Base-by-base conservation (phyloP, 2,329 filamentous ascomycete genomes). In the Cytospora paraplurivora region DNA sequence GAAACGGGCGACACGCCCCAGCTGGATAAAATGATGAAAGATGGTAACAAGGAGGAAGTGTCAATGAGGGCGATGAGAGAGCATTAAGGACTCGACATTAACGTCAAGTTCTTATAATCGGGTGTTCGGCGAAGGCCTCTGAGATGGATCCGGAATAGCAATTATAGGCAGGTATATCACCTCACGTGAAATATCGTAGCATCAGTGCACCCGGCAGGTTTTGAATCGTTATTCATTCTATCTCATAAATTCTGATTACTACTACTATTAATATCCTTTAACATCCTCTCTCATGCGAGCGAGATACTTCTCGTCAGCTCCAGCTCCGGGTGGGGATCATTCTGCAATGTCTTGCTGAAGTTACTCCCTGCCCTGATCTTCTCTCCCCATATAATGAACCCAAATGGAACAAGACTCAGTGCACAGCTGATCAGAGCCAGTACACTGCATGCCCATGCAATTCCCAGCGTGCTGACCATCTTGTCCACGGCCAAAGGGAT, bases 331-430 rank as follows among this genome's bases (percentile, higher is more conserved):
- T 72, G 69, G 62, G 71, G 64, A 17, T 50, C 62, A 54, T 63
- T 34, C 67, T 72, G 73, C 62, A 82, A 65, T 66, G 81, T 78
- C 69, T 77, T 77, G 69, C 81, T 83, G 66, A 84, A 83, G 67
- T 74, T 76, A 63, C 77, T 80, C 38, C 73, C 76, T 53, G 74
- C 76, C 38, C 81, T 73, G 56, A 85, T 79, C 66, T 68, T 72
- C 4, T 77, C 76, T 0, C 69, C 71, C 68, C 77, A 82, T 61
- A 72, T 74, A 35, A 84, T 72, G 65, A 84, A 85, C 4, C 77
- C 74, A 69, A 84, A 83, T 2, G 82, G 82, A 52, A 84, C 79
- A 2, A 79, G 68, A 38, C 77, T 78, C 71, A 85, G 72, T 2
- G 69, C 74, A 4, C 81, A 65, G 58, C 77, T 79, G 61, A 83